Conservation (phyloP, 441 rosid species). For the Euphorbia celastroides region DNA sequence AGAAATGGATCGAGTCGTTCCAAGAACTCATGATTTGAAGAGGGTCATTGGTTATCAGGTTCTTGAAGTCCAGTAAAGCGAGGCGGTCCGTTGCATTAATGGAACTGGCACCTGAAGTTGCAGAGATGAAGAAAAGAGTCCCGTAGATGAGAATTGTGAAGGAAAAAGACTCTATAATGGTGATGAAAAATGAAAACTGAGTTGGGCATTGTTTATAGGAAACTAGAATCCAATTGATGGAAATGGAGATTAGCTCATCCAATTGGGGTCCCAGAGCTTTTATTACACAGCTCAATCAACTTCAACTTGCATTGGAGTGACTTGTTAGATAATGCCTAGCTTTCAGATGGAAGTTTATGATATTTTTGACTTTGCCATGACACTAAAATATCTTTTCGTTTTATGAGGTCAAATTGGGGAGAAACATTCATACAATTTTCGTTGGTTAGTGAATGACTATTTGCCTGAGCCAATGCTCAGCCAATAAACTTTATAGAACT, state of each 20-base stretch:
- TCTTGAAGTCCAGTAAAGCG: conserved; percentile 36
- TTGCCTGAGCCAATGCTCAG: background rate
- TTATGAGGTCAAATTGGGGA: no score
- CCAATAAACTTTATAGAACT: background rate
- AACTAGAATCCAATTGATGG: background rate
- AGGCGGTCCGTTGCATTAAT: conserved; percentile 23
- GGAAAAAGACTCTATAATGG: background rate
- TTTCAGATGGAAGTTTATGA: background rate
- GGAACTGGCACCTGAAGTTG: conserved; percentile 7
- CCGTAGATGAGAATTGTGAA: background rate
- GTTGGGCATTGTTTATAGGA: background rate
- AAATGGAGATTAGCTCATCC: background rate
- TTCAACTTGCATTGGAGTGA: background rate
- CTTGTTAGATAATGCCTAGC: background rate
- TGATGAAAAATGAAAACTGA: background rate
- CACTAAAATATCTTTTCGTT: no score
- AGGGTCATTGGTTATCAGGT: conserved; percentile 30
- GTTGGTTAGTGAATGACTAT: background rate
- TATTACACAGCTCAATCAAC: background rate
- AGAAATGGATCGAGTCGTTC: conserved; percentile 36
- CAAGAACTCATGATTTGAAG: conserved; percentile 26
- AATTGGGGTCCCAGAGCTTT: background rate
- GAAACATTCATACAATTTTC: no score
- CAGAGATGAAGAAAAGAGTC: background rate
- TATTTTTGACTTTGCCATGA: background rate